These are phyloP conservation scores for Nakazawaea siamensis DNA, from an alignment of 805 yeast genomes.

Conservation along the genomic window DNA sequence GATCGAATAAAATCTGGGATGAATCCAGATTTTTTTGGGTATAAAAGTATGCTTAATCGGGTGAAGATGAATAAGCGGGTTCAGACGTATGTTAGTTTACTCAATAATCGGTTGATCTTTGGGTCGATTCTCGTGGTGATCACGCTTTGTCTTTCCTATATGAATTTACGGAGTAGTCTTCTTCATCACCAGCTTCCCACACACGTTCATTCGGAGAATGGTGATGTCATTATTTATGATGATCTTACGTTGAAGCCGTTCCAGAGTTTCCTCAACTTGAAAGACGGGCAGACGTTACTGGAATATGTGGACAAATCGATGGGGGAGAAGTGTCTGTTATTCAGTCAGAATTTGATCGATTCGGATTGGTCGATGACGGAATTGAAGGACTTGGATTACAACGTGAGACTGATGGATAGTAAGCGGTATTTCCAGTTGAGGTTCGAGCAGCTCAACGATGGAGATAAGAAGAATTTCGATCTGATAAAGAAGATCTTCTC, in stretches of 20 bases:
- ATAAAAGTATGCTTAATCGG: too few relatives aligned
- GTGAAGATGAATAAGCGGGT: too few relatives aligned
- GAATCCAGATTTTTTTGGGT: too few relatives aligned
- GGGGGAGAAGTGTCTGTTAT: constrained; percentile 33
- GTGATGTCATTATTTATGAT: constrained; percentile 2
- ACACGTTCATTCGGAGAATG: background rate
- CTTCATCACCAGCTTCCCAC: background rate
- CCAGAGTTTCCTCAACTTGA: constrained; percentile 2
- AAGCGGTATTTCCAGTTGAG: constrained; percentile 5
- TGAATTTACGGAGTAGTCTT: constrained; percentile 2
- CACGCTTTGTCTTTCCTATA: constrained; percentile 1
- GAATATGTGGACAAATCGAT: constrained; percentile 13
- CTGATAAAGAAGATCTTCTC: constrained; percentile 5
- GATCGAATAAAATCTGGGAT: too few relatives aligned
- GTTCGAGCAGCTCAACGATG: constrained; percentile 2
- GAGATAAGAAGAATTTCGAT: constrained; percentile 1
- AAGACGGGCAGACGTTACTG: constrained; percentile 4
- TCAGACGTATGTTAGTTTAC: too few relatives aligned
- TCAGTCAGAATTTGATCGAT: constrained; percentile 32
- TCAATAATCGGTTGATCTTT: constrained; percentile 3
- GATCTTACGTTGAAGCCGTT: constrained; percentile 2
- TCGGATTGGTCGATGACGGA: constrained; percentile 31
- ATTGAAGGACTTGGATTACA: constrained; percentile 8
- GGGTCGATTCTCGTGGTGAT: background rate
- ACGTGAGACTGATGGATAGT: constrained; percentile 2